Evolutionary conservation across 768 basidiomycete genomes (phyloP), one percentile per base, ranked within the genome.

Genomic region (Mycena indigotica): DNA sequence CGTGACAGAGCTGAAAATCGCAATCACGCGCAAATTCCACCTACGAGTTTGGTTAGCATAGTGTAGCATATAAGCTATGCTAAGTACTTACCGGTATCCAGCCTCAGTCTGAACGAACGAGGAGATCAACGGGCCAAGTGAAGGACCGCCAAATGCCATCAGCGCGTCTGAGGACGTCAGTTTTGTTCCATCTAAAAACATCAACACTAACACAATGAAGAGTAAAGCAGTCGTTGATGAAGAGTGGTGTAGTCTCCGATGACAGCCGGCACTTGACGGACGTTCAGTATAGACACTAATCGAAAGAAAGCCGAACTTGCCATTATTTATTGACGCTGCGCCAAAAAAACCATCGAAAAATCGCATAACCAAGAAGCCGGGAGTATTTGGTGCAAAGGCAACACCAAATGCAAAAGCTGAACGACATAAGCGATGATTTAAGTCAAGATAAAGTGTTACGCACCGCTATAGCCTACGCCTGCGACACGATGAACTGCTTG

Each of bases 301-400:
- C 10, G 35, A n/a, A 10, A 38, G n/a, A 38, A 38, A 10, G n/a
- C 12, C n/a, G 12, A 38, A 10, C 10, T n/a, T 10, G 12, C 10
- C 41, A 28, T 48, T 48, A n/a, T 48, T 48, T 23, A 48, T 48
- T 13, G 24, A 25, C 6, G 24, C 46, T 4, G 24, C 5, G 24
- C 46, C 46, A 26, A 48, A 48, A n/a, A 48, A 48, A 13, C 46
- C 46, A n/a, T 25, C 46, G 28, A 48, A 28, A 26, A 48, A 48
- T 6, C 46, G 46, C 46, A 48, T 24, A 12, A n/a, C 46, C 6
- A 48, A 26, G 5, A 48, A 5, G 46, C 46, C 46, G 5, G 4
- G 12, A 5, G 23, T 48, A n/a, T 48, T 48, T 8, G 21, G 46
- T 6, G 46, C 12, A n/a, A 48, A 48, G 13, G 46, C 46, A 6